Evolutionary conservation across 1,139 yeast genomes (phyloP), one percentile per base, ranked within the genome.

Genomic region (Scheffersomyces insectosa): DNA sequence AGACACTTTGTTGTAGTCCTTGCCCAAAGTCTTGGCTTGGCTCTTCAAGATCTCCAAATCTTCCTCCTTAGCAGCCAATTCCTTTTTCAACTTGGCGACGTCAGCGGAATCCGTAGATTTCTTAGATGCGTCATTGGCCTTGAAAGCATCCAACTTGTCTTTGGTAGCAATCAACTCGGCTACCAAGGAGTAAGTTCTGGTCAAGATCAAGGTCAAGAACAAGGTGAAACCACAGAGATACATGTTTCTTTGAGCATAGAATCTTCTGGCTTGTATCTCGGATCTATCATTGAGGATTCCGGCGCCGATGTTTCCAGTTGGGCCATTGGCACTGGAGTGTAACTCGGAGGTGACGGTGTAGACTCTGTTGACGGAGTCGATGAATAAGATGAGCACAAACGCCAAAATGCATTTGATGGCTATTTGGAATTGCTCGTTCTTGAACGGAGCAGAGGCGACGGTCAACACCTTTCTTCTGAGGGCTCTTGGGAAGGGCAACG

Each of bases 191-290:
- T 87, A 89, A n/a, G 97, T 90, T 68, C 97, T 80, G 57, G 85
- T 83, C 55, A 91, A 81, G 46, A 90, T 85, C 59, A 90, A 75
- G 1, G 97, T 88, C 60, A 93, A 74, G 65, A 95, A 95, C 64
- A 95, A 77, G 3, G 98, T 90, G 68, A 91, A 90, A 1, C 99
- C 99, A 57, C 97, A 89, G 47, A 95, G 78, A 60, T 95, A 95
- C 87, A 91, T 84, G 73, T 95, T 95, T 70, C 99, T 83, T 72
- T 95, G 99, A 15, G 97, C 89, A 60, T 91, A 90, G 67, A 95
- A 95, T 60, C 91, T 79, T 66, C 97, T 82, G 16, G 97, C 91
- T 64, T 86, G 95, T 48, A 85, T 74, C 56, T 89, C 97, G 7
- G 89, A 70, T 44, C 96, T 75, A 55, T 87, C 91, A 50, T 69